phyloP scores from a whole-genome alignment of 345 rosid genomes.

The Rhizophora apiculata region DNA sequence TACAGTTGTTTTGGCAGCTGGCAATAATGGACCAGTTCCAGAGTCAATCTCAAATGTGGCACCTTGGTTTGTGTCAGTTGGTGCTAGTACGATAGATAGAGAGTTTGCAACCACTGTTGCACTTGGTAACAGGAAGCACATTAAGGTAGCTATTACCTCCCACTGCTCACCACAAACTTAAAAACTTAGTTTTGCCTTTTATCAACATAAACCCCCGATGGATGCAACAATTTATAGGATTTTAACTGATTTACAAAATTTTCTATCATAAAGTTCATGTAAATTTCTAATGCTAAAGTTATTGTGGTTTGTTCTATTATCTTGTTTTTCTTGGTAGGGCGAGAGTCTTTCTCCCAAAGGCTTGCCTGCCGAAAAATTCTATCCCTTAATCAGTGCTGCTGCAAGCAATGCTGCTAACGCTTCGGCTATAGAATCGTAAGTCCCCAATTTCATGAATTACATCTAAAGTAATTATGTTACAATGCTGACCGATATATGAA shows the following conservation, averaged over 20 bases:
- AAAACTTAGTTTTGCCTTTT: not conserved
- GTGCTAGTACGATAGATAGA: conserved; percentile 12
- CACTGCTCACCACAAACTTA: not conserved
- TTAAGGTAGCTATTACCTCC: conserved; percentile 11
- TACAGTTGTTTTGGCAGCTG: not conserved
- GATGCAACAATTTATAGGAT: not conserved
- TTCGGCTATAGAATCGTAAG: conserved; percentile 19
- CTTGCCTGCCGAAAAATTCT: conserved; percentile 17
- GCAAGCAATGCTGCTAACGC: not conserved
- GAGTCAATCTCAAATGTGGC: conserved; percentile 2
- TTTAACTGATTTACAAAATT: not conserved
- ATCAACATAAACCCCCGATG: not conserved
- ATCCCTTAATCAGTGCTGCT: conserved; percentile 17
- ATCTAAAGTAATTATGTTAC: not conserved
- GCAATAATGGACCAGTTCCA: not conserved
- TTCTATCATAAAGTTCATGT: not conserved
- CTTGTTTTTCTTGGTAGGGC: conserved; percentile 6
- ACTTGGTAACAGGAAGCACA: conserved; percentile 4
- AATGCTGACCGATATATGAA: not conserved
- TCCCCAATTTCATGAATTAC: not conserved
- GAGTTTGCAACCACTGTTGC: not conserved
- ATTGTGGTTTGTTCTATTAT: not conserved
- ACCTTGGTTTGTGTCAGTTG: conserved; percentile 13
- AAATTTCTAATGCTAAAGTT: not conserved
- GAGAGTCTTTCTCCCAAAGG: conserved; percentile 16